These are phyloP conservation scores for Moniliophthora roreri DNA, from an alignment of 1,284 basidiomycete genomes.

Conservation along the genomic window DNA sequence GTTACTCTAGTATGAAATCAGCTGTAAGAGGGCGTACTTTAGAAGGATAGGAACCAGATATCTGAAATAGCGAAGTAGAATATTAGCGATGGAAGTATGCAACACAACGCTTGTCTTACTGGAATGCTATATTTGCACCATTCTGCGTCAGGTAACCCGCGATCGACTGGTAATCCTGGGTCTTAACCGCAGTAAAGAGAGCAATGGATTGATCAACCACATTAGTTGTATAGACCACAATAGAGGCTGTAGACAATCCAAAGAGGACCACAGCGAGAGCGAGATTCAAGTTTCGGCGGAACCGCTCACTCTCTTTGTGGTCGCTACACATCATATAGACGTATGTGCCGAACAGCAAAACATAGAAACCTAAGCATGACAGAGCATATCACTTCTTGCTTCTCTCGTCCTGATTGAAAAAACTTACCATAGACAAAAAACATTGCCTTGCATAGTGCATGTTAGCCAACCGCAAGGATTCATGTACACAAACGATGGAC, in stretches of 20 bases:
- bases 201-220: not conserved
- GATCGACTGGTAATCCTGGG: not conserved
- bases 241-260: not conserved
- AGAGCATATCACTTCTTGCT: too few species aligned
- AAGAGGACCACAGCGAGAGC: not conserved
- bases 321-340: not conserved
- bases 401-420: too few species aligned
- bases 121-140: too few species aligned
- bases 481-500: too few species aligned
- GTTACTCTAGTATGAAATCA: too few species aligned
- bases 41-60: conserved; percentile 3
- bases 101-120: not conserved
- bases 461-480: too few species aligned
- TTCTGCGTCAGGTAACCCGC: too few species aligned
- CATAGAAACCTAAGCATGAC: too few species aligned
- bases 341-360: conserved; percentile 3
- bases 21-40: not conserved
- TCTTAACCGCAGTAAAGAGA: conserved; percentile 1
- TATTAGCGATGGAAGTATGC: too few species aligned
- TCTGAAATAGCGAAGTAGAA: not conserved
- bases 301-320: not conserved
- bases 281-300: not conserved
- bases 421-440: too few species aligned
- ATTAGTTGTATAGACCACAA: not conserved
- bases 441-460: too few species aligned